phyloP scores from a whole-genome alignment of 225 moss, liverwort and hornwort species.

The Polytrichum formosum region DNA sequence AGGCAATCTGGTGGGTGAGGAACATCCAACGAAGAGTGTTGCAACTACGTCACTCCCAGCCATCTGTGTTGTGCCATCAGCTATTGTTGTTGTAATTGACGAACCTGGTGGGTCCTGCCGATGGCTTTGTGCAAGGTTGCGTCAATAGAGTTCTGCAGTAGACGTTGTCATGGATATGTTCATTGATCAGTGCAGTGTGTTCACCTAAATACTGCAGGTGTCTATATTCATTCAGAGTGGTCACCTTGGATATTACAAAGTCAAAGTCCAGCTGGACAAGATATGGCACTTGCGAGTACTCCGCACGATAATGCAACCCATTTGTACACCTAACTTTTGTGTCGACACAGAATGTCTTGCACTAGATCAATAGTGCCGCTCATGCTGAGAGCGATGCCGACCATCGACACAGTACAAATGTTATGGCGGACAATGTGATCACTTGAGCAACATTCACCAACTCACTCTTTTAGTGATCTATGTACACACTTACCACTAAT shows the following conservation, averaged over 20 bases:
- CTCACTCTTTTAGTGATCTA: too few relatives aligned
- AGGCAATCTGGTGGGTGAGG: slow-evolving; percentile 82
- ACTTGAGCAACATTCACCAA: too few relatives aligned
- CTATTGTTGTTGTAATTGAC: slow-evolving; percentile 71
- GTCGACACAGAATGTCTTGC: slow-evolving; percentile 53
- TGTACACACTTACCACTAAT: too few relatives aligned
- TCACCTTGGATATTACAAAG: too few relatives aligned
- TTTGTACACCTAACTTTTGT: not conserved
- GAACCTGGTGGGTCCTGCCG: slow-evolving; percentile 54
- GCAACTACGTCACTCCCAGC: slow-evolving; percentile 61
- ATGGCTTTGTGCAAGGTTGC: too few relatives aligned
- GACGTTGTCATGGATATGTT: not conserved
- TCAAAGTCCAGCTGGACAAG: too few relatives aligned
- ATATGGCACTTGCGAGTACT: too few relatives aligned
- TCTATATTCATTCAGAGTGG: too few relatives aligned
- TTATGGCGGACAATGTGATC: slow-evolving; percentile 65
- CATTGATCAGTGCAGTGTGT: not conserved
- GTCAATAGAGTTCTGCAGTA: too few relatives aligned
- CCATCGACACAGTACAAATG: slow-evolving; percentile 42
- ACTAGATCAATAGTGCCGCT: slow-evolving; percentile 59
- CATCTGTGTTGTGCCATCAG: slow-evolving; percentile 67
- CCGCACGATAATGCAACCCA: not conserved
- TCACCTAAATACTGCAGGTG: too few relatives aligned
- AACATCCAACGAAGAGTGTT: slow-evolving; percentile 71
- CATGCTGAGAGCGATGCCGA: slow-evolving; percentile 66